Base-by-base conservation (phyloP, 257 asterid genomes). In the Solanum corneliomulleri region DNA sequence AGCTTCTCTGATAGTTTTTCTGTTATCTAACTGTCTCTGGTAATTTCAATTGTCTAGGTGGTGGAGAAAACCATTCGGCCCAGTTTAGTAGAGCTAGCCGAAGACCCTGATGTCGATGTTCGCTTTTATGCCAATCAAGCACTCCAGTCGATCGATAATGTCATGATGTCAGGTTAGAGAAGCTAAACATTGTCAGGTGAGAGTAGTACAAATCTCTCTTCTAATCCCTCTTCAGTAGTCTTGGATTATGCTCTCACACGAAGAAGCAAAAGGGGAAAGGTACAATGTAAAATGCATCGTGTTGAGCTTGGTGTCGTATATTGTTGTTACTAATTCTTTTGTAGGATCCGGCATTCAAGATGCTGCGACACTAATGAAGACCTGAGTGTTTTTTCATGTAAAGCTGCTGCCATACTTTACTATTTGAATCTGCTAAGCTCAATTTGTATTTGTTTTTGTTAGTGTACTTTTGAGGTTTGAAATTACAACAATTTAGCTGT, bases 51-150 rank as follows among this genome's bases (percentile, higher is more conserved):
- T 25, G 29, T 71, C 11, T 86, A 94, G 97, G 95, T 91, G 83
- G 94, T 89, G 45, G 97, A 94, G 91, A 92, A 87, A 82, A 91
- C 91, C 74, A 91, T 94, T 35, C 94, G 93, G 3, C 96, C 97
- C 1, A 75, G 93, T 89, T 88, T 94, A 92, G 92, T 90, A 44
- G 97, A 94, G 90, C 93, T 94, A 13, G 86, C 88, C 0, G 96
- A 94, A 88, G 97, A 94, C 82, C 95, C 97, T 21, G 97, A 94
- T 86, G 97, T 94, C 6, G 97, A 94, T 92, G 97, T 94, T 20
- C 93, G 97, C 49, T 92, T 84, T 86, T 93, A 89, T 13, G 95
- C 96, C 72, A 93, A 90, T 86, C 92, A 94, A 86, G 97, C 96
- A 49, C 91, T 94, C 70, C 93, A 89, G 72, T 91, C 94, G 15